Evolutionary conservation across 2,329 filamentous ascomycete genomes (phyloP), one percentile per base, ranked within the genome.

Genomic region (Cercospora sesami): DNA sequence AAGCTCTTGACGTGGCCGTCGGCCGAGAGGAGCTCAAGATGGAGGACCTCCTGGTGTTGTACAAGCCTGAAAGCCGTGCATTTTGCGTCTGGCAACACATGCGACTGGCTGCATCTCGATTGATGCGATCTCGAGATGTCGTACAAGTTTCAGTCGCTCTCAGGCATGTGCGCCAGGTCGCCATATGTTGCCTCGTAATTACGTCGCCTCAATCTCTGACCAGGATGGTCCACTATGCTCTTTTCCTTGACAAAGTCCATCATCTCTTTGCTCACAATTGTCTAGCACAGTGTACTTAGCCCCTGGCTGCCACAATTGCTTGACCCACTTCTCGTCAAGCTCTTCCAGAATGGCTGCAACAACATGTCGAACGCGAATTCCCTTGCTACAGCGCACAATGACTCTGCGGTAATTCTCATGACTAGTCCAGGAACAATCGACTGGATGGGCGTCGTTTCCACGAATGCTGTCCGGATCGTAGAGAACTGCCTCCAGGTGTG

Each of bases 1-100:
- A 36, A 59, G 55, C 55, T 36, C 21, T 59, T 59, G 55, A 59
- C 55, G 30, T 59, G 55, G 55, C n/a, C 31, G 4, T 59, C 30
- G 55, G 55, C 55, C 55, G 55, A 59, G 30, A 4, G 21, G n/a
- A 59, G 55, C 55, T 23, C 16, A 59, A 59, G 28, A 3, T 18
- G 28, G n/a, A 36, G 6, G n/a, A 14, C 12, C 7, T 12, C 31
- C 16, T 8, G 28, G 8, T 59, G 55, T 36, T 5, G 28, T 7
- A 59, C 55, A 8, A 21, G 10, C 8, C 8, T 36, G 4, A 2
- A 28, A 36, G 28, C 31, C 12, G 30, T 23, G 30, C 5, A 6
- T 45, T 21, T 33, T 21, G 28, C 9, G 21, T 26, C 23, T 31
- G 28, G 28, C 26, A 33, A 12, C 9, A 12, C 12, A 12, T 33